Conservation (phyloP, 805 yeast species). For the Candida multigemmis region DNA sequence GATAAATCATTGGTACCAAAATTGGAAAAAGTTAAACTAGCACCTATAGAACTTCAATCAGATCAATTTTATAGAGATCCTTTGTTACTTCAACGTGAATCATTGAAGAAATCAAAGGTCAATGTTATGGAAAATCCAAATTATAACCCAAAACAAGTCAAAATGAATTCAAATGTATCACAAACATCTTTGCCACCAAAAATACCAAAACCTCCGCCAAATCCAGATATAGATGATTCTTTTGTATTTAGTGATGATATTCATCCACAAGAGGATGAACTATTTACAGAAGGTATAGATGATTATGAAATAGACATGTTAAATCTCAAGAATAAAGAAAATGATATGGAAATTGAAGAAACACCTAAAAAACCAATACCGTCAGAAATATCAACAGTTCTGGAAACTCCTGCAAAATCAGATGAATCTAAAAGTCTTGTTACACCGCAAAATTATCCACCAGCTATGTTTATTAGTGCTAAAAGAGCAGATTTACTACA, state of each 20-base stretch:
- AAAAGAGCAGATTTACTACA: constrained; percentile 52
- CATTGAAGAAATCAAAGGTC: constrained; percentile 5
- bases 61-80: constrained; percentile 30
- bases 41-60: constrained; percentile 18
- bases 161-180: too few relatives aligned
- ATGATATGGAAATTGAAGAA: constrained; percentile 3
- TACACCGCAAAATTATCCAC: neutral
- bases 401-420: too few relatives aligned
- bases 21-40: constrained; percentile 33
- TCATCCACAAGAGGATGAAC: constrained; percentile 1
- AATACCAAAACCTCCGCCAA: neutral
- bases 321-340: constrained; percentile 7
- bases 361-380: constrained; percentile 1
- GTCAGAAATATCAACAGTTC: too few relatives aligned
- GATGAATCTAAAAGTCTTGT: neutral
- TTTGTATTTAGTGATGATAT: constrained; percentile 32
- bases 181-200: constrained; percentile 1
- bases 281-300: constrained; percentile 12
- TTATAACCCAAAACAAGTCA: neutral
- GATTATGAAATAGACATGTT: constrained; percentile 15
- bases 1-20: constrained; percentile 57
- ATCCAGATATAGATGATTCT: constrained; percentile 30
- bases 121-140: neutral
- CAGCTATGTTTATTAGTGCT: constrained; percentile 49
- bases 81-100: constrained; percentile 18